A percentile compares a stretch with the other conserved stretches of the same genome.
Conservation (phyloP, 148 eudicot species). For the Fagopyrum esculentum region DNA sequence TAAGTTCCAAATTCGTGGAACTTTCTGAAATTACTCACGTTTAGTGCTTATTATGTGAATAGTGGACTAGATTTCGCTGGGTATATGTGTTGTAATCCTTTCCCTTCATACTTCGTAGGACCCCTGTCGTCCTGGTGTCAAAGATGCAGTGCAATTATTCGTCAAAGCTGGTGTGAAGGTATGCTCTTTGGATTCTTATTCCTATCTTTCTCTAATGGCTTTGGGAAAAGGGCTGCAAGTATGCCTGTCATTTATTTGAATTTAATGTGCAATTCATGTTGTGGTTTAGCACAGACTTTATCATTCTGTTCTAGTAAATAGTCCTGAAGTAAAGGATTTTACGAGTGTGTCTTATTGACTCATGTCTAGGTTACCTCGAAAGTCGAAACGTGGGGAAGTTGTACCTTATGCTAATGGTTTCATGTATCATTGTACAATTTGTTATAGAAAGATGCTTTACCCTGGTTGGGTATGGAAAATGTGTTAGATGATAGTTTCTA, state of each 20-base stretch:
- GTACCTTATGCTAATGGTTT: too few relatives aligned
- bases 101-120: slow-evolving; percentile 27
- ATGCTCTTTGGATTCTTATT: neutral
- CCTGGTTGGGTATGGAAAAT: too few relatives aligned
- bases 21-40: neutral
- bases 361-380: too few relatives aligned
- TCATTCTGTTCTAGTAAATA: too few relatives aligned
- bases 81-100: neutral
- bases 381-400: too few relatives aligned
- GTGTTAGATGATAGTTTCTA: too few relatives aligned
- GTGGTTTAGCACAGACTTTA: neutral
- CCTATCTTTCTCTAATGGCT: neutral
- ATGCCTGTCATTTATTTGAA: neutral
- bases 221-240: neutral
- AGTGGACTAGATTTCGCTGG: neutral
- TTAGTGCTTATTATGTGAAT: neutral
- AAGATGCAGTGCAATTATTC: slow-evolving; percentile 31
- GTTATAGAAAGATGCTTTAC: too few relatives aligned
- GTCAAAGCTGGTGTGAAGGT: slow-evolving; percentile 37
- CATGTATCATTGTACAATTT: too few relatives aligned
- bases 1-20: neutral
- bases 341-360: too few relatives aligned
- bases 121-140: slow-evolving; percentile 44
- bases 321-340: too few relatives aligned
- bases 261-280: neutral